Evolutionary conservation across 768 basidiomycete genomes (phyloP).

Genomic region (Pleurotus djamor): DNA sequence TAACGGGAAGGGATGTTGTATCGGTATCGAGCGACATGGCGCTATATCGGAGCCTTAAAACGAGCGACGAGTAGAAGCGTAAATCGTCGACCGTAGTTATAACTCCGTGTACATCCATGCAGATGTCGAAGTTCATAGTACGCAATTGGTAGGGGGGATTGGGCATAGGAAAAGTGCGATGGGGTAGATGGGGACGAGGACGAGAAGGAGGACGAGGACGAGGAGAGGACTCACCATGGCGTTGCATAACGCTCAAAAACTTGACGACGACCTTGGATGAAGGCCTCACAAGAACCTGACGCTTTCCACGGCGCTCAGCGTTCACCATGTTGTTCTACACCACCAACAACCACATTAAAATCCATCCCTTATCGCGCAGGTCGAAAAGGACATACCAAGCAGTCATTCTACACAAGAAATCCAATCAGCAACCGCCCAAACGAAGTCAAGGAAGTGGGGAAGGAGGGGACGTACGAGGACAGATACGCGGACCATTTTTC

Average conservation of each 20-base stretch:
- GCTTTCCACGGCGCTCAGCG: conserved; percentile 98
- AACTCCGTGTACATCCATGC: conserved; percentile 53
- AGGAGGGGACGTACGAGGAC: conserved; percentile 71
- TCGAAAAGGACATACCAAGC: conserved; percentile 24
- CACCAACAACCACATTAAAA: conserved; percentile 7
- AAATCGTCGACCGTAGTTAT: conserved; percentile 84
- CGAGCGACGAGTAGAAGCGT: conserved; percentile 61
- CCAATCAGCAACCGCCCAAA: conserved; percentile 3
- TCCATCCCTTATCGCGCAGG: conserved; percentile 8
- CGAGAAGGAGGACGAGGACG: too few species aligned
- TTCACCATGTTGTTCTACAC: conserved; percentile 96
- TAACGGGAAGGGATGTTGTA: conserved; percentile 45
- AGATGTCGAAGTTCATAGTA: too few species aligned
- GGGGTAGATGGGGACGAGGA: too few species aligned
- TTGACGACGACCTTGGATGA: conserved; percentile 98
- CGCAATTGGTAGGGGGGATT: too few species aligned
- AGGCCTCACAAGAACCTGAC: conserved; percentile 97
- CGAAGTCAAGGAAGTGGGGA: background rate
- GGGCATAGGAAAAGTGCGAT: too few species aligned
- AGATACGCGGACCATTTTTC: conserved; percentile 85
- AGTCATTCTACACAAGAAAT: conserved; percentile 36
- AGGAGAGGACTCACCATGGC: conserved; percentile 87
- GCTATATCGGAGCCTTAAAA: conserved; percentile 85
- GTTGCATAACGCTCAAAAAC: conserved; percentile 98
- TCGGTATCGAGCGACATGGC: conserved; percentile 55